Conservation (phyloP, 805 yeast genomes). For the Lipomyces yamadae region DNA sequence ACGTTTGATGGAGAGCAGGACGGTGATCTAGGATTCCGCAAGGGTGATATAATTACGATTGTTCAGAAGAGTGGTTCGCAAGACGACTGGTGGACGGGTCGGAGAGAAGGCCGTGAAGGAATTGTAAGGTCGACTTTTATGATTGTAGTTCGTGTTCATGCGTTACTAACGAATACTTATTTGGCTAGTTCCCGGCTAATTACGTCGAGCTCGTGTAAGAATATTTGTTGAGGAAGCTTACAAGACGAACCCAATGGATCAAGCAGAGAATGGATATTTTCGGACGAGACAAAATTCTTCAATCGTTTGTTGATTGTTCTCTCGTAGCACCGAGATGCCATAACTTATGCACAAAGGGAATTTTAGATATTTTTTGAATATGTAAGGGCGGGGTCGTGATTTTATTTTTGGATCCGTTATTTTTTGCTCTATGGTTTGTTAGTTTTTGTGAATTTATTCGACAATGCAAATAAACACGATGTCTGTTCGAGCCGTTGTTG, state of each 20-base stretch:
- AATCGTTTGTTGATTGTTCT: too few relatives aligned
- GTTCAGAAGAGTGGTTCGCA: conserved; percentile 82
- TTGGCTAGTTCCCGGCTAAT: conserved; percentile 79
- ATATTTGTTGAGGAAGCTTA: neutral
- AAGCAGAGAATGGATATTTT: neutral
- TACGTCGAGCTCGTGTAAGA: conserved; percentile 77
- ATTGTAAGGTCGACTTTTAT: conserved; percentile 47
- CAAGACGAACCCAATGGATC: neutral
- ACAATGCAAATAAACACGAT: too few relatives aligned
- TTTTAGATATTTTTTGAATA: too few relatives aligned
- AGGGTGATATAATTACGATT: conserved; percentile 91
- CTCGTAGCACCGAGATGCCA: too few relatives aligned
- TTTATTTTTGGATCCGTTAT: too few relatives aligned
- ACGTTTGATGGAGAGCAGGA: conserved; percentile 88
- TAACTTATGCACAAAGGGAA: too few relatives aligned
- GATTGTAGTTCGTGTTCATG: neutral
- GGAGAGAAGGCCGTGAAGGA: conserved; percentile 80
- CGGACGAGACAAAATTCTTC: too few relatives aligned
- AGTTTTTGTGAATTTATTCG: too few relatives aligned
- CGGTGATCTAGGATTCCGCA: conserved; percentile 91
- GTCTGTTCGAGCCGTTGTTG: too few relatives aligned
- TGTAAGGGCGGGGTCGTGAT: too few relatives aligned
- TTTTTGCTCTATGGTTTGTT: too few relatives aligned
- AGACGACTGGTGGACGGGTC: conserved; percentile 99
- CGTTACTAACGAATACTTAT: neutral